Percentiles rank a stretch among this genome's conserved stretches.
Conservation (phyloP, 495 filamentous ascomycete species). For the Aspergillus bridgeri region DNA sequence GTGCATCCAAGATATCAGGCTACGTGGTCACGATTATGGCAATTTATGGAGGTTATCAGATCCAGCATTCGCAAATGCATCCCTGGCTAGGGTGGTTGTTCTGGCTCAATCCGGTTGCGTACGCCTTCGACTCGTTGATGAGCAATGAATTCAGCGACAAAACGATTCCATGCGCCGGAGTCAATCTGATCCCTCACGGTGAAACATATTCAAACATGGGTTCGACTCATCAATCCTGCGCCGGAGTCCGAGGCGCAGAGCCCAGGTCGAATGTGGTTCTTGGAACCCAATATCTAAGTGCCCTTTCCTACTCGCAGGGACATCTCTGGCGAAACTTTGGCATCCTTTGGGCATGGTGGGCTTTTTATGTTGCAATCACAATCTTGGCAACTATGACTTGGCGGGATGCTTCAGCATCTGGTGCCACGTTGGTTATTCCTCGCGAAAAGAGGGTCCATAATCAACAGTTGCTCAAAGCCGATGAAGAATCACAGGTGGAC, state of each 20-base stretch:
- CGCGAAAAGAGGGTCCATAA: neutral
- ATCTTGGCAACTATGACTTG: slow-evolving; percentile 30
- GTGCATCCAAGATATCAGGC: slow-evolving; percentile 52
- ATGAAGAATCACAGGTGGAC: neutral
- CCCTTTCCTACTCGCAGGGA: slow-evolving; percentile 1
- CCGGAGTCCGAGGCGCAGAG: neutral
- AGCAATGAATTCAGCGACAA: slow-evolving; percentile 58
- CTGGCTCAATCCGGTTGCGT: slow-evolving; percentile 63
- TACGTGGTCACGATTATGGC: slow-evolving; percentile 34
- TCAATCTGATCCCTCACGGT: slow-evolving; percentile 44
- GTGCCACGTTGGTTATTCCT: neutral
- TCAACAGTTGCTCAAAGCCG: neutral
- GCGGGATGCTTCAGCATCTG: neutral
- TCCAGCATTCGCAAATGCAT: slow-evolving; percentile 58
- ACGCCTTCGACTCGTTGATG: slow-evolving; percentile 61
- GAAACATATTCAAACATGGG: slow-evolving; percentile 20
- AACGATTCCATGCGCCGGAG: slow-evolving; percentile 38
- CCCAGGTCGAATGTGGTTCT: neutral
- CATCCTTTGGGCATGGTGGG: slow-evolving; percentile 45
- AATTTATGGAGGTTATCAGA: slow-evolving; percentile 57
- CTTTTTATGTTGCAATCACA: slow-evolving; percentile 33
- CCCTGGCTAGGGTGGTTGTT: slow-evolving; percentile 69
- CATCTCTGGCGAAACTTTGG: slow-evolving; percentile 48
- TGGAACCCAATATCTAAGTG: slow-evolving; percentile 17
- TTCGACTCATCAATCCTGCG: neutral